Conservation (phyloP, 2,329 filamentous ascomycete genomes). For the Thyridium curvatum region DNA sequence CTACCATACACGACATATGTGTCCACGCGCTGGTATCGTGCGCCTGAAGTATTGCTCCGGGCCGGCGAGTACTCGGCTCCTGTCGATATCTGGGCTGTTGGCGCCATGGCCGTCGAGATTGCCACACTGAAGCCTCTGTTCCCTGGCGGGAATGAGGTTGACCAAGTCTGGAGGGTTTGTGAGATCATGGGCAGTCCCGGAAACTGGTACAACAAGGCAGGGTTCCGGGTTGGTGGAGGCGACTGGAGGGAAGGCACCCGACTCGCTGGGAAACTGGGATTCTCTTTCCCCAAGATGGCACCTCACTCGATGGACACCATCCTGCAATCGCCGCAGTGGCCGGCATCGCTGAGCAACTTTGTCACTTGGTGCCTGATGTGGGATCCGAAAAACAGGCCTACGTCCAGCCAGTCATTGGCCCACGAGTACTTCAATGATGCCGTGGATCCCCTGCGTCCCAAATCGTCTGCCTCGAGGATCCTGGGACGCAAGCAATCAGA, state of each 20-base stretch:
- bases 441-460: slow-evolving; percentile 85
- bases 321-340: slow-evolving; percentile 86
- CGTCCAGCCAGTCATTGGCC: slow-evolving; percentile 85
- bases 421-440: slow-evolving; percentile 95
- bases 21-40: slow-evolving; percentile 96
- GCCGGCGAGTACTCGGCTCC: slow-evolving; percentile 96
- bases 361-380: slow-evolving; percentile 99
- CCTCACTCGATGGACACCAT: slow-evolving; percentile 95
- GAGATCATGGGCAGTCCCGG: slow-evolving; percentile 99
- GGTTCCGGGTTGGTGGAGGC: slow-evolving; percentile 80
- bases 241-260: slow-evolving; percentile 96
- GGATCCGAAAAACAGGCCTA: slow-evolving; percentile 90
- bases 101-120: slow-evolving; percentile 97
- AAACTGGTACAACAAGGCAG: slow-evolving; percentile 94
- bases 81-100: slow-evolving; percentile 97
- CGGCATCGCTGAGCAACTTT: slow-evolving; percentile 77
- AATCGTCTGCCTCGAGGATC: slow-evolving; percentile 77
- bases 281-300: slow-evolving; percentile 99
- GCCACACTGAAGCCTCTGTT: slow-evolving; percentile 95
- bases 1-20: slow-evolving; percentile 97
- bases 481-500: slow-evolving; percentile 89
- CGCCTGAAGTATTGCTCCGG: slow-evolving; percentile 86
- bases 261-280: slow-evolving; percentile 90
- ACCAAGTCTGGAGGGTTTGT: slow-evolving; percentile 97
- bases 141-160: slow-evolving; percentile 95